Percentiles rank a stretch among this genome's conserved stretches.
phyloP scores from a whole-genome alignment of 2,329 filamentous ascomycete species.

The Allantophomopsis cytisporea region DNA sequence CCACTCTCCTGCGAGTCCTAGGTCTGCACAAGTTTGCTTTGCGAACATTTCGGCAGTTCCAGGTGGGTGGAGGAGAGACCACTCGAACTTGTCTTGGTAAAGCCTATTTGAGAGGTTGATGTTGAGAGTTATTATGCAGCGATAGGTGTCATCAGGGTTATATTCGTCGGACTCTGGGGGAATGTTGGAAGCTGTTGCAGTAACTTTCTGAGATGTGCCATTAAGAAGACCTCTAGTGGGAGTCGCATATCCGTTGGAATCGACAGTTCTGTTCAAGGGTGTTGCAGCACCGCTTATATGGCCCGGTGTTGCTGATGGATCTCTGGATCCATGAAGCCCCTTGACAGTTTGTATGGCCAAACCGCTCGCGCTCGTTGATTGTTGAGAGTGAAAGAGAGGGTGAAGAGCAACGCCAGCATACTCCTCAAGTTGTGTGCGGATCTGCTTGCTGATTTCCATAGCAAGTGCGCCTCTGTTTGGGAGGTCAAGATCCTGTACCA shows the following conservation, averaged over 20 bases:
- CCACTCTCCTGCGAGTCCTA: constrained; percentile 87
- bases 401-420: constrained; percentile 91
- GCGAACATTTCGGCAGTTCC: constrained; percentile 89
- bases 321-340: constrained; percentile 14
- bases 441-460: constrained; percentile 80
- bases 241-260: constrained; percentile 28
- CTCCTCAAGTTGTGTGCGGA: constrained; percentile 88
- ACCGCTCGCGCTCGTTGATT: constrained; percentile 17
- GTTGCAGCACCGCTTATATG: constrained; percentile 38
- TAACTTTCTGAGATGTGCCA: constrained; percentile 36
- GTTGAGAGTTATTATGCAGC: constrained; percentile 81
- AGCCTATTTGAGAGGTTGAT: constrained; percentile 85
- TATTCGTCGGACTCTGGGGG: constrained; percentile 55
- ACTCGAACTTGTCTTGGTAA: constrained; percentile 96
- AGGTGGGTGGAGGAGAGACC: constrained; percentile 84
- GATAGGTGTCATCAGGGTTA: constrained; percentile 88
- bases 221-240: constrained; percentile 31
- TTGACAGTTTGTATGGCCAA: constrained; percentile 18
- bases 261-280: constrained; percentile 33
- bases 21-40: constrained; percentile 80
- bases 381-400: constrained; percentile 65
- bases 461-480: constrained; percentile 60
- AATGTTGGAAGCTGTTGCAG: constrained; percentile 55
- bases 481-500: constrained; percentile 88
- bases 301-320: constrained; percentile 27